Evolutionary conservation across 108 stramenopile genomes (phyloP).

Genomic region (Cyclotella kingstonii): DNA sequence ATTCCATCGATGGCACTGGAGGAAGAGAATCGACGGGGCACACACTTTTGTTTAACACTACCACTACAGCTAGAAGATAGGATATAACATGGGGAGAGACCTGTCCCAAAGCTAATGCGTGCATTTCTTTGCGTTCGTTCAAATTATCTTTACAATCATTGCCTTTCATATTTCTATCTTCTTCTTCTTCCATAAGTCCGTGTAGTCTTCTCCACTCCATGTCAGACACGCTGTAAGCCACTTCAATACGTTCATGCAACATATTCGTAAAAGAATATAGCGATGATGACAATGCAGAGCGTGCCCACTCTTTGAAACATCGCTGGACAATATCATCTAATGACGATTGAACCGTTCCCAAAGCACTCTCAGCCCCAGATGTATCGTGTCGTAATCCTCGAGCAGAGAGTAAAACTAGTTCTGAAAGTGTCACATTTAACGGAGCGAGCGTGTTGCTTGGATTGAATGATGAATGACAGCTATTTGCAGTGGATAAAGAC

Average conservation of each 20-base stretch:
- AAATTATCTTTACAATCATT: conserved; percentile 10
- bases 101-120: conserved; percentile 48
- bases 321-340: conserved; percentile 67
- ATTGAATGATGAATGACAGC: no score
- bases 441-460: no score
- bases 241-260: conserved; percentile 42
- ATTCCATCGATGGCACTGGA: conserved; percentile 69
- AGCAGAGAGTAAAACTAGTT: conserved; percentile 78
- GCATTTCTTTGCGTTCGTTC: conserved; percentile 9
- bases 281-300: conserved; percentile 46
- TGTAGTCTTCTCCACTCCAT: conserved; percentile 66
- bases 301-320: conserved; percentile 79
- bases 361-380: conserved; percentile 68
- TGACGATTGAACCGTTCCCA: conserved; percentile 81
- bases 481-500: conserved; percentile 8
- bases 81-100: conserved; percentile 73
- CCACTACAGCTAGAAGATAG: conserved; percentile 61
- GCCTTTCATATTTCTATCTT: conserved; percentile 24
- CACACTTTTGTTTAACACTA: conserved; percentile 68
- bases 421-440: conserved; percentile 76
- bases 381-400: conserved; percentile 76
- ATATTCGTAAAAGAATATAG: conserved; percentile 33
- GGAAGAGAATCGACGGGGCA: conserved; percentile 81
- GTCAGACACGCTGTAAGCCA: conserved; percentile 52
- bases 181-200: conserved; percentile 33